Percentiles rank a stretch among this genome's conserved stretches.
These are phyloP conservation scores for Coemansia sp. DNA, from an alignment of 192 early-diverging fungal species.

Conservation along the genomic window DNA sequence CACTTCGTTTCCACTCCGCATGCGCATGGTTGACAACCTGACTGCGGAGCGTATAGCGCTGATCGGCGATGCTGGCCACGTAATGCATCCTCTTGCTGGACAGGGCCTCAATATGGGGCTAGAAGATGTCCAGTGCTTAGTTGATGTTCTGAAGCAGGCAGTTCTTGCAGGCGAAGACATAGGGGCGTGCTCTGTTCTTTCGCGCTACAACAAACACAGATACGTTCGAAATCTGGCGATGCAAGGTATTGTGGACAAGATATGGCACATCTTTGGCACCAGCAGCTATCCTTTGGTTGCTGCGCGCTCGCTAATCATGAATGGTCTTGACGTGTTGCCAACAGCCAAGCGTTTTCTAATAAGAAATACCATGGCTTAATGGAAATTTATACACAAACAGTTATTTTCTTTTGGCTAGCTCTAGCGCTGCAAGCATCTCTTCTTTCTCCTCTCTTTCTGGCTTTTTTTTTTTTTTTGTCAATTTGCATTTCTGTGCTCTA, in stretches of 20 bases:
- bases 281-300: slow-evolving; percentile 62
- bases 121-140: slow-evolving; percentile 75
- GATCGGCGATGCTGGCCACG: slow-evolving; percentile 95
- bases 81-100: slow-evolving; percentile 93
- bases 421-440: background rate
- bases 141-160: slow-evolving; percentile 63
- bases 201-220: slow-evolving; percentile 78
- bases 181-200: slow-evolving; percentile 72
- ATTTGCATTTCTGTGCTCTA: background rate
- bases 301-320: slow-evolving; percentile 72
- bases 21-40: slow-evolving; percentile 81
- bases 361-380: slow-evolving; percentile 17
- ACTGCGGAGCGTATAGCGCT: slow-evolving; percentile 77
- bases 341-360: slow-evolving; percentile 60
- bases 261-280: slow-evolving; percentile 77
- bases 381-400: too few species aligned
- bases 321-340: slow-evolving; percentile 65
- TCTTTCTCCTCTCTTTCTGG: background rate
- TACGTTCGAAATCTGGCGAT: slow-evolving; percentile 81
- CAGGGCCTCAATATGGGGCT: slow-evolving; percentile 96
- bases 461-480: background rate
- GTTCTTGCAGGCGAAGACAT: slow-evolving; percentile 76
- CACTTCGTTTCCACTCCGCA: slow-evolving; percentile 79
- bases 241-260: slow-evolving; percentile 78
- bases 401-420: too few species aligned